phyloP scores from a whole-genome alignment of 169 alveolate species.

The Plasmodium coatneyi region DNA sequence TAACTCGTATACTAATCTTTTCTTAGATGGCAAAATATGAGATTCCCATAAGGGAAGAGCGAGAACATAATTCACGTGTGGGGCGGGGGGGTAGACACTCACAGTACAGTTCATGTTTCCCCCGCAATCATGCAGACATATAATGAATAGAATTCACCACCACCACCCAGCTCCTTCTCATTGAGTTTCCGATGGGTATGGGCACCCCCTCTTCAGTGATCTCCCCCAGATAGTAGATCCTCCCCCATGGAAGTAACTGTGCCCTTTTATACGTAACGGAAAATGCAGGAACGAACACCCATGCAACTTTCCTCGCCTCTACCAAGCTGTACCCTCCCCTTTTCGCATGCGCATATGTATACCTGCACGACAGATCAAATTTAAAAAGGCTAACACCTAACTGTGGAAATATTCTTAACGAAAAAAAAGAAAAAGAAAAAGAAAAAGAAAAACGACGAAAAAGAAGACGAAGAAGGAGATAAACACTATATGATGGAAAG shows the following conservation, averaged over 20 bases:
- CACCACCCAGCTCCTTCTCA: not conserved
- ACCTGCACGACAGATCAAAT: not conserved
- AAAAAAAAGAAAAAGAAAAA: not conserved
- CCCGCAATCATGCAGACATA: too few relatives aligned
- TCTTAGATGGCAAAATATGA: too few relatives aligned
- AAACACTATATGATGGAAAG: not conserved
- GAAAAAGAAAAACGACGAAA: too few relatives aligned
- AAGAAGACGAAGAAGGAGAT: not conserved
- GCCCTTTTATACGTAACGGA: not conserved
- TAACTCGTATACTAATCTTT: too few relatives aligned
- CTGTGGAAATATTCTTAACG: not conserved
- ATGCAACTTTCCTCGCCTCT: not conserved
- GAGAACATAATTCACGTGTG: too few relatives aligned
- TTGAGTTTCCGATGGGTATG: not conserved
- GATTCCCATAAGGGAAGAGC: too few relatives aligned
- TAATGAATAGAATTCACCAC: too few relatives aligned
- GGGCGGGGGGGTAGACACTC: too few relatives aligned
- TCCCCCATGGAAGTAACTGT: not conserved
- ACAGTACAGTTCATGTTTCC: too few relatives aligned
- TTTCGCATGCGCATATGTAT: not conserved
- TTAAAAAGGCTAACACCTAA: not conserved
- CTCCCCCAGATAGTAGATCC: too few relatives aligned
- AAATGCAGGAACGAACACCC: too few relatives aligned
- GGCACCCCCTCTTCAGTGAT: not conserved
- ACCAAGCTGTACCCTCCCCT: not conserved